phyloP scores from a whole-genome alignment of 805 yeast species.

The Pichia californica region DNA sequence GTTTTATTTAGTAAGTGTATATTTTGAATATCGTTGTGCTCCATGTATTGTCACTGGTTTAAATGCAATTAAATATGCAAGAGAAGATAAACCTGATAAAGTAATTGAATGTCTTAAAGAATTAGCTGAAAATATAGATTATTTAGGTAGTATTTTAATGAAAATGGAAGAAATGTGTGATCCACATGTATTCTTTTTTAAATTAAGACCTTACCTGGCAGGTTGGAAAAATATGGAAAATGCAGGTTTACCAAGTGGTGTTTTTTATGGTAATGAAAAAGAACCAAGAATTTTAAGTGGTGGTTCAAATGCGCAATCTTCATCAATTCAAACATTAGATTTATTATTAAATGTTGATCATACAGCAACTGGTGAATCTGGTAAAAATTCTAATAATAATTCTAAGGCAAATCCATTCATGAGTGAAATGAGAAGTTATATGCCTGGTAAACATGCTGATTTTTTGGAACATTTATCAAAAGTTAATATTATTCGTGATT shows the following conservation, averaged over 20 bases:
- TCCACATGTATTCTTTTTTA: slow-evolving; percentile 83
- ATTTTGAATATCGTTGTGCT: slow-evolving; percentile 79
- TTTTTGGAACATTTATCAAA: slow-evolving; percentile 58
- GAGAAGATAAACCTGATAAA: slow-evolving; percentile 35
- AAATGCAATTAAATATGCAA: slow-evolving; percentile 53
- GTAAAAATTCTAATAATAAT: not conserved
- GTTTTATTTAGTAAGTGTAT: slow-evolving; percentile 87
- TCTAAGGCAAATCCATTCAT: slow-evolving; percentile 43
- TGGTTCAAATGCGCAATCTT: slow-evolving; percentile 91
- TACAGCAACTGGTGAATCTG: slow-evolving; percentile 54
- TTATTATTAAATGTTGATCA: slow-evolving; percentile 71
- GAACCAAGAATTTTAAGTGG: slow-evolving; percentile 62
- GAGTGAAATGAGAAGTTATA: slow-evolving; percentile 77
- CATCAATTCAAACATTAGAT: slow-evolving; percentile 83
- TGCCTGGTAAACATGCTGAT: slow-evolving; percentile 83
- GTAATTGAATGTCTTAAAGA: slow-evolving; percentile 47
- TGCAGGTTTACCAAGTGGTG: slow-evolving; percentile 73
- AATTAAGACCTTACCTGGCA: slow-evolving; percentile 83
- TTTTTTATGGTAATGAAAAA: slow-evolving; percentile 63
- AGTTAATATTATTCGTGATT: slow-evolving; percentile 57
- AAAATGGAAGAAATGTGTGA: slow-evolving; percentile 92
- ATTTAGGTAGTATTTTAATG: slow-evolving; percentile 64
- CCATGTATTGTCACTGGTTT: slow-evolving; percentile 60
- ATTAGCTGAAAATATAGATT: slow-evolving; percentile 70
- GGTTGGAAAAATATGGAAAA: slow-evolving; percentile 93